Conservation (phyloP, 2,329 filamentous ascomycete genomes). For the Alternaria arborescens region DNA sequence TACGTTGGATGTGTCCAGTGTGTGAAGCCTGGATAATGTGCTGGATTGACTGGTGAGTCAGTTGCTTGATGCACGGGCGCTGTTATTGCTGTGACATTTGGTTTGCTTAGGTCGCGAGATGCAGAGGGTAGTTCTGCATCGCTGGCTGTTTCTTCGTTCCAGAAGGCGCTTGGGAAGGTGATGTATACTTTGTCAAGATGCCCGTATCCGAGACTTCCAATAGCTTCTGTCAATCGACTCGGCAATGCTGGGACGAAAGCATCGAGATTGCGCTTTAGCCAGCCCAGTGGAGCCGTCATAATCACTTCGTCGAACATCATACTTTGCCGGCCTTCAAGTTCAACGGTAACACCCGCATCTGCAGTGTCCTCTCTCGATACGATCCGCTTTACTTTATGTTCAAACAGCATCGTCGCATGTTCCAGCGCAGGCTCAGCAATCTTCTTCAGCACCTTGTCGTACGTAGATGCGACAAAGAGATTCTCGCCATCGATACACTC, state of each 20-base stretch:
- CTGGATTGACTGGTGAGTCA: slow-evolving; percentile 38
- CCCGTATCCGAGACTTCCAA: slow-evolving; percentile 73
- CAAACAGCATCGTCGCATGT: slow-evolving; percentile 63
- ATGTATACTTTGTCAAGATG: slow-evolving; percentile 71
- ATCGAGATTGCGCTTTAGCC: slow-evolving; percentile 47
- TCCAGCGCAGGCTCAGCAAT: slow-evolving; percentile 67
- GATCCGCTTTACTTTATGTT: slow-evolving; percentile 58
- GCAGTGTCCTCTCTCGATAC: slow-evolving; percentile 26
- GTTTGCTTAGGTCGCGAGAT: slow-evolving; percentile 26
- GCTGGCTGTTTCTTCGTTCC: slow-evolving; percentile 57
- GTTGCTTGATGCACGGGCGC: slow-evolving; percentile 46
- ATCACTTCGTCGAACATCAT: slow-evolving; percentile 73
- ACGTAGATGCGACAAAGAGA: slow-evolving; percentile 69
- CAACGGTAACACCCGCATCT: slow-evolving; percentile 48
- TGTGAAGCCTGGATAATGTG: slow-evolving; percentile 70
- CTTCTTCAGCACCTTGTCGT: slow-evolving; percentile 65
- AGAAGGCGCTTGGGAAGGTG: slow-evolving; percentile 79
- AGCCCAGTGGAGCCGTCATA: slow-evolving; percentile 73
- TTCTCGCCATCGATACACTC: slow-evolving; percentile 78
- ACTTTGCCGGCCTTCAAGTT: slow-evolving; percentile 56
- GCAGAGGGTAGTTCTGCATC: slow-evolving; percentile 4
- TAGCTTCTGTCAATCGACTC: slow-evolving; percentile 65
- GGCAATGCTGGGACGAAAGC: slow-evolving; percentile 70
- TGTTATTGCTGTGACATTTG: slow-evolving; percentile 51
- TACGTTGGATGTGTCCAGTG: slow-evolving; percentile 80